Evolutionary conservation across 257 asterid genomes (phyloP), one percentile per base, ranked within the genome.

Genomic region (Solanum ossicruentum): DNA sequence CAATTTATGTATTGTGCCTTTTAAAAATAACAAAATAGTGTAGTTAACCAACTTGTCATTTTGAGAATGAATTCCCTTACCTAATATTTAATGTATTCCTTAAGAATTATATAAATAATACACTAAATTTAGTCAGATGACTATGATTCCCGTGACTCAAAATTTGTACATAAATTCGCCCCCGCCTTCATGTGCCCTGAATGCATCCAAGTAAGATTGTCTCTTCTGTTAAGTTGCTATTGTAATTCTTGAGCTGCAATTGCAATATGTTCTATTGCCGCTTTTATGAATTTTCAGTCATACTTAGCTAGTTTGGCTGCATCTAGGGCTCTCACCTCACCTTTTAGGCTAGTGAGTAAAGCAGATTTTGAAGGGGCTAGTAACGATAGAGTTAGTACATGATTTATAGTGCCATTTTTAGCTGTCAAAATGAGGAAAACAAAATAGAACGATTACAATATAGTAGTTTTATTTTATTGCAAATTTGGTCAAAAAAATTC

Each of bases 231-330:
- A 23, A 23, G 18, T 63, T 63, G 0, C 41, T 23, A 26, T 28
- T 15, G 15, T 28, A 66, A 7, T 15, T 66, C 47, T 26, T 26
- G 28, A 26, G 28, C 28, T 20, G 43, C 11, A 20, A 10, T 39
- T 41, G 18, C 55, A 6, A 71, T 41, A 43, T 71, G 57, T 73
- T 21, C 8, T 47, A 49, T 21, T 21, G 23, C 8, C 7, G 21
- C n/a, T 49, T 61, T 39, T 57, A 1, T 82, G 36, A 61, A 49
- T 23, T 80, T 84, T 81, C 89, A 96, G 99, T 94, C 99, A 8
- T 92, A 89, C 88, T 91, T 93, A 7, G 91, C 87, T 82, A 98
- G 99, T 49, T 84, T 94, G 89, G 99, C 97, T 82, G 99, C 98
- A 45, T 92, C 95, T 21, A 58, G 81, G 3, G 81, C 41, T 45